Conservation (phyloP, 2,329 filamentous ascomycete genomes). For the Calonectria honghensis region DNA sequence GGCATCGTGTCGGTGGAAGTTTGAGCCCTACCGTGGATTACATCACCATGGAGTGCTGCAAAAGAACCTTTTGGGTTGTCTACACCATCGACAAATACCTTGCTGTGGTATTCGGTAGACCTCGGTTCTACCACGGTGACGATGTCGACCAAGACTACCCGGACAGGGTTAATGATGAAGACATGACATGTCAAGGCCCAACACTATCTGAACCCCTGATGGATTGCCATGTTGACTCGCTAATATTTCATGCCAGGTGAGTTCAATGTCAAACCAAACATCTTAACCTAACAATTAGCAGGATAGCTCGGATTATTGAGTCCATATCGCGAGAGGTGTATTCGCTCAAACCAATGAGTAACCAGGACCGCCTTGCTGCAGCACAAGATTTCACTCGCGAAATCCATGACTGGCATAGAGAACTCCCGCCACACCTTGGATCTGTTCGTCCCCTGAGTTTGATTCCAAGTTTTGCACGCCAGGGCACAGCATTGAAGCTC, state of each 20-base stretch:
- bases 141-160: slow-evolving; percentile 77
- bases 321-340: slow-evolving; percentile 62
- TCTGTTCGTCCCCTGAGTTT: slow-evolving; percentile 64
- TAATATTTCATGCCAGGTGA: slow-evolving; percentile 65
- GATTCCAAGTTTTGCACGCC: slow-evolving; percentile 65
- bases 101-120: slow-evolving; percentile 76
- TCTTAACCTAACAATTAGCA: slow-evolving; percentile 26
- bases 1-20: slow-evolving; percentile 31
- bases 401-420: slow-evolving; percentile 61
- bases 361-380: slow-evolving; percentile 59
- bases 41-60: slow-evolving; percentile 69
- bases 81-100: slow-evolving; percentile 79
- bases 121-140: slow-evolving; percentile 76
- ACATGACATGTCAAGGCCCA: slow-evolving; percentile 67
- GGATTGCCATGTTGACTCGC: slow-evolving; percentile 69
- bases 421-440: slow-evolving; percentile 64
- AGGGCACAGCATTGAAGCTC: slow-evolving; percentile 71
- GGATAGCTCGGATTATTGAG: slow-evolving; percentile 61
- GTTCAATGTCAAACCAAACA: not conserved
- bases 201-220: slow-evolving; percentile 51
- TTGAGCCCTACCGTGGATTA: slow-evolving; percentile 58
- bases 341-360: slow-evolving; percentile 58
- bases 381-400: slow-evolving; percentile 61
- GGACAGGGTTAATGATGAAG: slow-evolving; percentile 72
- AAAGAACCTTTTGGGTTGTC: slow-evolving; percentile 75